Evolutionary conservation across 2,329 filamentous ascomycete species (phyloP).

Genomic region (Cercospora sojina): DNA sequence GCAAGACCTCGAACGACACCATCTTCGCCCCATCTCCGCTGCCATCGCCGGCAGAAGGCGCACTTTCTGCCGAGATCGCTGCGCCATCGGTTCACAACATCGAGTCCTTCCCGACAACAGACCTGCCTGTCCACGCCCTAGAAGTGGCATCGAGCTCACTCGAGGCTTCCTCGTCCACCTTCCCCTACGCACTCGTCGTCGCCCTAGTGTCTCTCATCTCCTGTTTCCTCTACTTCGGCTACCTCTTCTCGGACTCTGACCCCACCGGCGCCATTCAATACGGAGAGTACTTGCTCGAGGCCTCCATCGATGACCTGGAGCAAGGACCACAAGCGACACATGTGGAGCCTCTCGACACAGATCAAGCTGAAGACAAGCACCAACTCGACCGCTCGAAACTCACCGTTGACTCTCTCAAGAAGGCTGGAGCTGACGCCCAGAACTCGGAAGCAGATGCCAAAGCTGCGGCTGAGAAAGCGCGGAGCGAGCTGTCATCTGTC

Average conservation of each 20-base stretch:
- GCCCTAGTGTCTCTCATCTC: background rate
- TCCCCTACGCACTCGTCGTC: background rate
- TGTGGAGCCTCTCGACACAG: background rate
- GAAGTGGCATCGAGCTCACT: no score
- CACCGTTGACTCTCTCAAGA: background rate
- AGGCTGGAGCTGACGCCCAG: background rate
- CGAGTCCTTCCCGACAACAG: background rate
- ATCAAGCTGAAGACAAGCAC: background rate
- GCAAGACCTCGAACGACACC: no score
- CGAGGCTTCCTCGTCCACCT: background rate
- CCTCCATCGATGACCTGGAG: background rate
- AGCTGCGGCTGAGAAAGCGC: background rate
- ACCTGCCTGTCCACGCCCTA: background rate
- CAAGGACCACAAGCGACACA: background rate
- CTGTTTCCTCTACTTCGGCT: background rate
- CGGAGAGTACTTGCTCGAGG: background rate
- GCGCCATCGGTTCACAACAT: background rate
- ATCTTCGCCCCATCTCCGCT: background rate
- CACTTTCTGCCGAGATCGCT: background rate
- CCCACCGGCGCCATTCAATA: background rate
- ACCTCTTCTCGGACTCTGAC: background rate
- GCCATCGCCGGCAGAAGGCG: background rate
- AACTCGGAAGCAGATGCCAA: background rate
- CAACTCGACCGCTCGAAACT: background rate
- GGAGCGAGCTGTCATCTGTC: background rate